Evolutionary conservation across 2,329 filamentous ascomycete species (phyloP), one percentile per base, ranked within the genome.

Genomic region (Monilinia vaccinii-corymbosi): DNA sequence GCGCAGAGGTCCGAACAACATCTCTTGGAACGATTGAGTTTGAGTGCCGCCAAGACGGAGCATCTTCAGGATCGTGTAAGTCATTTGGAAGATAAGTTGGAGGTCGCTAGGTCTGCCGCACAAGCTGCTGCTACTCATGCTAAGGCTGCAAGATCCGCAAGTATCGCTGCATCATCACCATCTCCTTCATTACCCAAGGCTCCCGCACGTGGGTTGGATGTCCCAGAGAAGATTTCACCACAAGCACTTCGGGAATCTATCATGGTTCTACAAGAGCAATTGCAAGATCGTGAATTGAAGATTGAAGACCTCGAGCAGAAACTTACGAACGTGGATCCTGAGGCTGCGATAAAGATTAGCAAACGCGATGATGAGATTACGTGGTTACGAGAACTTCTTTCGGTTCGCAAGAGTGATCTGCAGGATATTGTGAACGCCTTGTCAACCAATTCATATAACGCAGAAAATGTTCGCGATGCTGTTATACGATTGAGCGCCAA

Each of bases 161-260:
- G 47, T n/a, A 36, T 61, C 21, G 65, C 60, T 44, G 61, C 47
- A 16, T 63, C 65, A 2, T 34, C 64, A 25, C 57, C 51, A 42
- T 51, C 58, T 9, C 60, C 61, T 6, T 52, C 63, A 34, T 25
- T 55, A 16, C 59, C 53, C 34, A 75, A 73, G 66, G 71, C 71
- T 14, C n/a, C 48, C 6, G 72, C 74, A n/a, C 74, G 76, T 45
- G 71, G 71, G 21, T 72, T 76, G 61, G 79, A 81, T 25, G 75
- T 85, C 4, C 88, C 90, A 0, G 91, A 94, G 72, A 96, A 88
- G 78, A 90, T 97, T 61, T 97, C 93, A 2, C 90, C 92, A 0
- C 93, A 97, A 74, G 94, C 94, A 8, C 82, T 99, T 36, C 88
- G 94, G 34, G 94, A 99, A 74, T 96, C 92, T 0, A 97, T 99